A percentile compares a stretch with the other conserved stretches of the same genome.
Evolutionary conservation across 140 eudicot species (phyloP).

Genomic region (Oenanthe javanica): DNA sequence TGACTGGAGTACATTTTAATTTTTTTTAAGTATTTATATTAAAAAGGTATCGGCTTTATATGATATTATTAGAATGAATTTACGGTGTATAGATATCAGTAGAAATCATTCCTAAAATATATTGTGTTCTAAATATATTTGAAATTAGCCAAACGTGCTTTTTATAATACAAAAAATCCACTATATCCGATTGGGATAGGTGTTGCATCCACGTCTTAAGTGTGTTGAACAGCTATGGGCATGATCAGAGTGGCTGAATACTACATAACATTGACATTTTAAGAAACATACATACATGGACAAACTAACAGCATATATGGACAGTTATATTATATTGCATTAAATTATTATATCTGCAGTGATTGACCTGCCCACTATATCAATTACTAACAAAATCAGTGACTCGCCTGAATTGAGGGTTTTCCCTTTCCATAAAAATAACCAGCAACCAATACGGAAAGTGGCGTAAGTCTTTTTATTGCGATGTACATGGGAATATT

Average conservation of each 20-base stretch:
- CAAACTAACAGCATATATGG: neutral
- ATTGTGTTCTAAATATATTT: neutral
- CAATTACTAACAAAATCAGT: neutral
- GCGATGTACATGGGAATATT: conserved; percentile 99
- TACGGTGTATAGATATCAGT: too few relatives aligned
- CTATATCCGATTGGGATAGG: neutral
- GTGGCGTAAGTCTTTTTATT: conserved; percentile 87
- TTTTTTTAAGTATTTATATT: neutral
- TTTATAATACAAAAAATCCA: neutral
- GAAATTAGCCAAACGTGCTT: neutral
- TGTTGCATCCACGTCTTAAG: neutral
- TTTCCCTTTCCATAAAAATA: conserved; percentile 67
- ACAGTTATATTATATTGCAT: neutral
- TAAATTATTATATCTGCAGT: neutral
- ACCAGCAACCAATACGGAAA: conserved; percentile 83
- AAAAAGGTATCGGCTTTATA: neutral
- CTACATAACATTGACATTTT: neutral
- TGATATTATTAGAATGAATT: neutral
- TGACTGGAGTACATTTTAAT: neutral
- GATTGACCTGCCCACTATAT: neutral
- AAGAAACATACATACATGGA: neutral
- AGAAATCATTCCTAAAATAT: too few relatives aligned
- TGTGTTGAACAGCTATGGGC: neutral
- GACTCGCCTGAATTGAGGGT: conserved; percentile 71
- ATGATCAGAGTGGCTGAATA: neutral